Conservation (phyloP, 1,284 basidiomycete genomes). For the Trametes versicolor region DNA sequence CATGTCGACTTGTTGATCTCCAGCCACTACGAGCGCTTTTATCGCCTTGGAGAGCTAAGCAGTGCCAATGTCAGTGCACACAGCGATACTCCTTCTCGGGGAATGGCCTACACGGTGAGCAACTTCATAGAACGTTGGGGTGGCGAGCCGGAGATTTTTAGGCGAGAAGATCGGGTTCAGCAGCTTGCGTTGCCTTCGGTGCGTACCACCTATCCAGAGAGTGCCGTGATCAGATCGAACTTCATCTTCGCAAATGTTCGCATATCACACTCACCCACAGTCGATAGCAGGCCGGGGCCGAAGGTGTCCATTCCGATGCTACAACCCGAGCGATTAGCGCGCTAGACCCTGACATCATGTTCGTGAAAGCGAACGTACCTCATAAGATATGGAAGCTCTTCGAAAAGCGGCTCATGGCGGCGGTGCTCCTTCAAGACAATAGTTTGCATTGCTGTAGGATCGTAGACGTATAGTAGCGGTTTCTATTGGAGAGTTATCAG, state of each 20-base stretch:
- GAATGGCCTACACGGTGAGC: constrained; percentile 29
- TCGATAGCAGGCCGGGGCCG: constrained; percentile 9
- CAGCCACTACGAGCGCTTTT: background rate
- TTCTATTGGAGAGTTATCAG: background rate
- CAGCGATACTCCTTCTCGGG: background rate
- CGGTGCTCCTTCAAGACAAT: constrained; percentile 26
- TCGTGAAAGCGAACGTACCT: constrained; percentile 10
- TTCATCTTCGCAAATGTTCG: background rate
- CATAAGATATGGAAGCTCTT: constrained; percentile 17
- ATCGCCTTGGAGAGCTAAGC: constrained; percentile 15
- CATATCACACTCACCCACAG: background rate
- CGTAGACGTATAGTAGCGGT: constrained; percentile 17
- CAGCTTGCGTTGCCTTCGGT: constrained; percentile 38
- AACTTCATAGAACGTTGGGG: constrained; percentile 39
- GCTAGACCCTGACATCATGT: background rate
- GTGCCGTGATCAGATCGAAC: background rate
- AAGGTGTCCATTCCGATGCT: constrained; percentile 5
- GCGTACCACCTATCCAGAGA: constrained; percentile 28
- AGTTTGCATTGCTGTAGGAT: constrained; percentile 25
- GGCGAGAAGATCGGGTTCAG: constrained; percentile 42
- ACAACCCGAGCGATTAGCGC: background rate
- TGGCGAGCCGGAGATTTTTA: constrained; percentile 37
- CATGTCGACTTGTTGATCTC: constrained; percentile 15
- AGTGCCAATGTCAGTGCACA: background rate
- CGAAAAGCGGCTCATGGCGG: constrained; percentile 16